phyloP scores from a whole-genome alignment of 1,284 basidiomycete species.

The Ustilago esculenta region DNA sequence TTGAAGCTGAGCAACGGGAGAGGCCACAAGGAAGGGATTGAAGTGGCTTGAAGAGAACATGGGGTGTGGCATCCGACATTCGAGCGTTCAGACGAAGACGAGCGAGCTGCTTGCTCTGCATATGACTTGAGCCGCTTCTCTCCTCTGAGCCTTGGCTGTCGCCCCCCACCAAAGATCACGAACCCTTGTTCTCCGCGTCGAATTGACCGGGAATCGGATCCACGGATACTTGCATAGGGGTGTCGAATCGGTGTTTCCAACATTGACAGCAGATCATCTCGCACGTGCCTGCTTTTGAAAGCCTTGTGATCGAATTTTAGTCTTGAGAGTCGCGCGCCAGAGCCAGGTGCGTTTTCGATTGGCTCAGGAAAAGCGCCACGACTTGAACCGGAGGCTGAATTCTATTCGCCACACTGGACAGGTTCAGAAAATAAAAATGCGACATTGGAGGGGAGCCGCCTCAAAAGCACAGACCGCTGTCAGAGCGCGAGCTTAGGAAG shows the following conservation, averaged over 20 bases:
- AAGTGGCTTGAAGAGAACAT: not conserved
- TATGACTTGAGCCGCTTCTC: not conserved
- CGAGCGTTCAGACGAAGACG: not conserved
- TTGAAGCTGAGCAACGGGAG: not conserved
- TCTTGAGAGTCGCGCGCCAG: no score
- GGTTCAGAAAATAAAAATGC: no score
- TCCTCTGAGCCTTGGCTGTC: not conserved
- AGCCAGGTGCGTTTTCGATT: no score
- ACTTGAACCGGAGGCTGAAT: no score
- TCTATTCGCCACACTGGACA: no score
- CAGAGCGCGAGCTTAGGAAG: no score
- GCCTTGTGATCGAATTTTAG: constrained; percentile 18
- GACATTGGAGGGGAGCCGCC: no score
- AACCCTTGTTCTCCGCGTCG: constrained; percentile 23
- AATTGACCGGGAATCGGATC: constrained; percentile 13
- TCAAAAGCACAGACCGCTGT: constrained; percentile 19
- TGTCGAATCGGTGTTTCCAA: not conserved
- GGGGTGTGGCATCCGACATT: constrained; percentile 4
- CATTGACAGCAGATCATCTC: not conserved
- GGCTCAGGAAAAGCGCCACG: no score
- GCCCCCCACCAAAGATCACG: not conserved
- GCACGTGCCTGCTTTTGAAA: constrained; percentile 19
- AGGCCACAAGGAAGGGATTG: not conserved
- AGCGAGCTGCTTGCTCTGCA: not conserved
- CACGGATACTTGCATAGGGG: no score